Evolutionary conservation across 495 filamentous ascomycete species (phyloP), one percentile per base, ranked within the genome.

Genomic region (Podospora didyma): DNA sequence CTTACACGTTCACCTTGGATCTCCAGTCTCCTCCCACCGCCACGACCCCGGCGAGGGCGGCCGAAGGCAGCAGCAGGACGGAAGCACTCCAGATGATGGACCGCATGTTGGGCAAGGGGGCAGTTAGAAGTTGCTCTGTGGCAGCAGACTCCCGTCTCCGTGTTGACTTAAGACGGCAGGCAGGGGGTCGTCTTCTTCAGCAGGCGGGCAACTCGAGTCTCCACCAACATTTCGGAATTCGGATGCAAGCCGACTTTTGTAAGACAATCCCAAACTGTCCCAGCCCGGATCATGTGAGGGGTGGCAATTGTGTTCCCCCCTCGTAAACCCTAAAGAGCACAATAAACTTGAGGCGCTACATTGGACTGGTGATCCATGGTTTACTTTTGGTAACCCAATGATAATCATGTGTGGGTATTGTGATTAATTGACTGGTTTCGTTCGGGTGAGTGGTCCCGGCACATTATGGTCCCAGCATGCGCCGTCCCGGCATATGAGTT

Each of bases 1-100:
- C 69, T 46, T 59, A 72, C 70, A 70, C 60, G 24, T 67, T 57
- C 48, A 70, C 64, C 58, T 70, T 73, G 22, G 69, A 57, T 54
- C 35, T 50, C 57, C 60, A 74, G 47, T 58, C 62, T 24, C 51
- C 63, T n/a, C n/a, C n/a, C 55, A 26, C 50, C 28, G 54, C 63
- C 55, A 26, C 53, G n/a, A 54, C 66, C 55, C 67, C 70, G 49
- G 56, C 54, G 28, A 75, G 64, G 62, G 72, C 60, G 46, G 65
- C 58, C 56, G 71, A n/a, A n/a, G n/a, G n/a, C n/a, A n/a, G 63
- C 61, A 75, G 49, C 58, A 75, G 50, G 48, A 73, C 50, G 28
- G 17, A 51, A 70, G 52, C 45, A 60, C 64, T 59, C 62, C 59
- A 63, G 50, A 63, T 59, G 48, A 63, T 61, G 31, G 67, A 60